phyloP scores from a whole-genome alignment of 139 green algal species.

The Pseudopediastrum boryanum region DNA sequence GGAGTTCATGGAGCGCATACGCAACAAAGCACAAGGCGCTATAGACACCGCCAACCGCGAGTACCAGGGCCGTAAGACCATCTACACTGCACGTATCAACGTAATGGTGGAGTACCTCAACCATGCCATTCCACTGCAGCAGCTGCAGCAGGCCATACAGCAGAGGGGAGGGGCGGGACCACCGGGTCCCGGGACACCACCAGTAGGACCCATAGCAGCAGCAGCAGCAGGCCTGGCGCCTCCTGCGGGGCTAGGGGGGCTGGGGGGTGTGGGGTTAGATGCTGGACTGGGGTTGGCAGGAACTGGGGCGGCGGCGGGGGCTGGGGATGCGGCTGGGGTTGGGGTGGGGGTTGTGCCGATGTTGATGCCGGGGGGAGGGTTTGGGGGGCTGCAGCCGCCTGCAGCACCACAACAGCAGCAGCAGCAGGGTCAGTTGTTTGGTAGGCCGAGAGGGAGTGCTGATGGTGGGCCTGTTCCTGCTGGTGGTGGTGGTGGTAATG shows the following conservation, averaged over 20 bases:
- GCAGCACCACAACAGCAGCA: not conserved
- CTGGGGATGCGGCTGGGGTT: not conserved
- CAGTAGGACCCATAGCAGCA: not conserved
- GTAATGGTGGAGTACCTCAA: conserved; percentile 72
- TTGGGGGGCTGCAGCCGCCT: not conserved
- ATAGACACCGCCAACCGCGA: conserved; percentile 83
- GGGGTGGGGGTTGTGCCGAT: not conserved
- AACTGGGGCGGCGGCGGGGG: not conserved
- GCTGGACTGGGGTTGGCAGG: not conserved
- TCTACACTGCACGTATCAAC: conserved; percentile 69
- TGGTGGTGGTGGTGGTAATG: not conserved
- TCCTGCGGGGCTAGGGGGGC: not conserved
- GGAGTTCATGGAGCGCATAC: conserved; percentile 84
- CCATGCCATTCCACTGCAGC: conserved; percentile 42
- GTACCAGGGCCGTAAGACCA: conserved; percentile 67
- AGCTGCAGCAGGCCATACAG: conserved; percentile 51
- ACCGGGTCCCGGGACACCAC: not conserved
- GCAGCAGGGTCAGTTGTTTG: conserved; percentile 1
- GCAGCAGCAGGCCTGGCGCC: not conserved
- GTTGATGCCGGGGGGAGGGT: not conserved
- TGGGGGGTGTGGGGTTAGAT: not conserved
- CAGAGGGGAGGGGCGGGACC: conserved; percentile 46
- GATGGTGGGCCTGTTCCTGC: not conserved
- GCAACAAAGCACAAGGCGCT: conserved; percentile 68
- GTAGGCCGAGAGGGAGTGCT: not conserved